Percentiles rank a stretch among this genome's conserved stretches.
Conservation (phyloP, 345 rosid genomes). For the Punica granatum region DNA sequence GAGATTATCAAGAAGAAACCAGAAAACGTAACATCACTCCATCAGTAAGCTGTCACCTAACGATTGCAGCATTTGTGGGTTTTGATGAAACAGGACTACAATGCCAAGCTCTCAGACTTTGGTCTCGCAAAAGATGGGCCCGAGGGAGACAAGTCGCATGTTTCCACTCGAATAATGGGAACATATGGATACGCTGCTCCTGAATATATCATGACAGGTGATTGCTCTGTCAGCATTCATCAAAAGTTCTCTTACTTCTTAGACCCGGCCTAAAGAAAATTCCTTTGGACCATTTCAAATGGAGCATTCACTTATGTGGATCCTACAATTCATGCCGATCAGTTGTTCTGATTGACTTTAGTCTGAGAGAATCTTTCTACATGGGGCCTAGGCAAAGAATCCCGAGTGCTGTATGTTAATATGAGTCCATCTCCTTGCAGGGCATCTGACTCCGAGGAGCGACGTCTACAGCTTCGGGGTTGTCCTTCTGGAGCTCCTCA, state of each 20-base stretch:
- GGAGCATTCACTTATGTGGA: too few species aligned
- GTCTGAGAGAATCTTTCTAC: not conserved
- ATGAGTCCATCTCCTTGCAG: conserved; percentile 24
- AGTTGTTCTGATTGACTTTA: not conserved
- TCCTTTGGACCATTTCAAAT: not conserved
- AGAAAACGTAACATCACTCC: not conserved
- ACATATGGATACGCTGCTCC: conserved; percentile 99
- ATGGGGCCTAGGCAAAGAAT: not conserved
- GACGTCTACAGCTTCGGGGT: conserved; percentile 90
- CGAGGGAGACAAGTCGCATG: conserved; percentile 92
- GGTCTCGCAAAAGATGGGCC: conserved; percentile 99
- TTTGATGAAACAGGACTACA: conserved; percentile 57
- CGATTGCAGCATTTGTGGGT: not conserved
- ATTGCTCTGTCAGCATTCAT: conserved; percentile 1
- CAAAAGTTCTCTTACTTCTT: not conserved
- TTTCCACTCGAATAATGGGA: conserved; percentile 98
- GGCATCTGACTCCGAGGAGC: conserved; percentile 79
- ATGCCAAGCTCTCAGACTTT: conserved; percentile 88
- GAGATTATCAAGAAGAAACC: not conserved
- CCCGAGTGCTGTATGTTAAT: not conserved
- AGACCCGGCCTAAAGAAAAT: not conserved
- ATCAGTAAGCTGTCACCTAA: not conserved
- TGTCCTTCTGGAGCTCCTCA: conserved; percentile 68
- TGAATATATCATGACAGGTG: conserved; percentile 95
- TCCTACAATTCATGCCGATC: not conserved